A percentile compares a stretch with the other conserved stretches of the same genome.
Conservation (phyloP, 257 asterid species). For the Przewalskia tangutica region DNA sequence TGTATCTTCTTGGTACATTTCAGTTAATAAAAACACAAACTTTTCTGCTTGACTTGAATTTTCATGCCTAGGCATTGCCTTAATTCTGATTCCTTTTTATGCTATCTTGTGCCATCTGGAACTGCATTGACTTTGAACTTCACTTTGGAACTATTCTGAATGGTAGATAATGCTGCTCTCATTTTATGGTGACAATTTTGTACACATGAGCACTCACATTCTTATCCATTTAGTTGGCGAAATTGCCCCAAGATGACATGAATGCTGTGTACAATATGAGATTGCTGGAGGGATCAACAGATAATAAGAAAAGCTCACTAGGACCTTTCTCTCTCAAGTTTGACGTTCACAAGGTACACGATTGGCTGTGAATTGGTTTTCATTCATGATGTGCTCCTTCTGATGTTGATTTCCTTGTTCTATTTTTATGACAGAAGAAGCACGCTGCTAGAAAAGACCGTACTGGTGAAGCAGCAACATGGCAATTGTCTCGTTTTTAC, state of each 20-base stretch:
- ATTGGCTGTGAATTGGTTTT: conserved; percentile 2
- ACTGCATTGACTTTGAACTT: not conserved
- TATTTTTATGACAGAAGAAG: conserved; percentile 54
- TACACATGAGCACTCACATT: not conserved
- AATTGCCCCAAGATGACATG: conserved; percentile 69
- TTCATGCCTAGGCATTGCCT: not conserved
- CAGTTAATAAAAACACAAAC: no score
- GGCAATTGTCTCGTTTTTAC: conserved; percentile 95
- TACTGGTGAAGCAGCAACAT: conserved; percentile 57
- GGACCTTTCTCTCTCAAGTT: conserved; percentile 79
- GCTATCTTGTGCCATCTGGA: not conserved
- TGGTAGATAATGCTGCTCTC: not conserved
- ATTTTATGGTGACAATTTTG: not conserved
- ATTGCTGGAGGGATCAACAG: conserved; percentile 68
- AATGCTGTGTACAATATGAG: conserved; percentile 94
- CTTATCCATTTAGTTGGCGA: conserved; percentile 54
- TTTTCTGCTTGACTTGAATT: not conserved
- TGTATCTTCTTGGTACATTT: not conserved
- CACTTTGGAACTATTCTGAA: not conserved
- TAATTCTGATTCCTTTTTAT: not conserved
- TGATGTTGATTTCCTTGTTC: conserved; percentile 2
- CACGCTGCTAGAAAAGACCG: conserved; percentile 87
- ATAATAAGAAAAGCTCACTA: conserved; percentile 56
- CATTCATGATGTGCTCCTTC: conserved; percentile 9
- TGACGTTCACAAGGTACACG: conserved; percentile 80